Evolutionary conservation across 805 yeast genomes (phyloP).

Genomic region (Zygosaccharomyces kombuchaensis): DNA sequence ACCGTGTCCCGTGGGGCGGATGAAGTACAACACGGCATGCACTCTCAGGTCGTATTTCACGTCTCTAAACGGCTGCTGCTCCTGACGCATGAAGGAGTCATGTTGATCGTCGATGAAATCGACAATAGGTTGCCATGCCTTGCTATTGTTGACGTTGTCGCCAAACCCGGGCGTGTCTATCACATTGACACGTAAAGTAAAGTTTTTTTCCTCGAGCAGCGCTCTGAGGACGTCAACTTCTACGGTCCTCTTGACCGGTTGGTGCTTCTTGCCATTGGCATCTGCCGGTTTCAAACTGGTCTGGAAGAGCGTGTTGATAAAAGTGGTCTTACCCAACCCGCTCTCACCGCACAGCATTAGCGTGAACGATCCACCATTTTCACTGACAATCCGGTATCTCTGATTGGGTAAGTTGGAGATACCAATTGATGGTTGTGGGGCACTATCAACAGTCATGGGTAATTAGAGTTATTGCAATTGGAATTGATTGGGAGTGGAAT

Average conservation of each 20-base stretch:
- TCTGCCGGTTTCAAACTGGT: constrained; percentile 55
- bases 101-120: constrained; percentile 92
- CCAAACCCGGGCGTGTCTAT: constrained; percentile 96
- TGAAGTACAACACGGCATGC: constrained; percentile 84
- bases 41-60: constrained; percentile 76
- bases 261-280: constrained; percentile 39
- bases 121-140: constrained; percentile 80
- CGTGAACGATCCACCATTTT: constrained; percentile 71
- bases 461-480: background rate
- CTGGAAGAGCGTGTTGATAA: constrained; percentile 80
- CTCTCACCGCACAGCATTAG: constrained; percentile 88
- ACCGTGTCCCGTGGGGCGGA: constrained; percentile 87
- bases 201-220: constrained; percentile 78
- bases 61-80: constrained; percentile 78
- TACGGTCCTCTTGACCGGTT: constrained; percentile 60
- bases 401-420: constrained; percentile 71
- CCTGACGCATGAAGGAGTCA: constrained; percentile 83
- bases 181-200: constrained; percentile 69
- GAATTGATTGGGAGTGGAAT: background rate
- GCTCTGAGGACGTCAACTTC: constrained; percentile 77
- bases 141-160: constrained; percentile 78
- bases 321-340: constrained; percentile 90
- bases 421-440: constrained; percentile 42
- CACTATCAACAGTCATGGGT: constrained; percentile 5
- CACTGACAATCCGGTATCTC: constrained; percentile 70